A percentile compares a stretch with the other conserved stretches of the same genome.
phyloP scores from a whole-genome alignment of 768 basidiomycete species.

The Serendipita indica region DNA sequence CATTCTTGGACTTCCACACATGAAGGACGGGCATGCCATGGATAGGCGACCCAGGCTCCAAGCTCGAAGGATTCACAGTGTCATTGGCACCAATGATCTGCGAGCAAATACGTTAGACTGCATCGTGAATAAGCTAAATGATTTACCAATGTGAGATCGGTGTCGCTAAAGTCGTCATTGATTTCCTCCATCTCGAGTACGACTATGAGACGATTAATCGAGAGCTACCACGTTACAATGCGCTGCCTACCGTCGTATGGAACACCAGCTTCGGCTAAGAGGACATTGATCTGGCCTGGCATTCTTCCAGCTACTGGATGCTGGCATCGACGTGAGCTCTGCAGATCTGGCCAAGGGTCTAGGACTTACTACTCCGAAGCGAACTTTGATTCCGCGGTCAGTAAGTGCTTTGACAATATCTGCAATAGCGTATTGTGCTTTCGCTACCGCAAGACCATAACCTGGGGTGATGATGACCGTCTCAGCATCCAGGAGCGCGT shows the following conservation, averaged over 20 bases:
- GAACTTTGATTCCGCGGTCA: conserved; percentile 57
- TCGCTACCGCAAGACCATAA: conserved; percentile 87
- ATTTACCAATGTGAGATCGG: conserved; percentile 67
- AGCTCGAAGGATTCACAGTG: conserved; percentile 80
- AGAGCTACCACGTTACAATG: neutral
- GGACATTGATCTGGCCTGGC: conserved; percentile 89
- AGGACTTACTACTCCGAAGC: conserved; percentile 18
- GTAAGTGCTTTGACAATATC: conserved; percentile 64
- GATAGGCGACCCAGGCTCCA: conserved; percentile 75
- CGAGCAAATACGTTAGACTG: neutral
- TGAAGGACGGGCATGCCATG: conserved; percentile 88
- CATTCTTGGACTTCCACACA: conserved; percentile 87
- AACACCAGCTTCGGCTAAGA: conserved; percentile 78
- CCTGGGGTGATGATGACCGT: conserved; percentile 61
- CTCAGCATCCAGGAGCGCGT: conserved; percentile 62
- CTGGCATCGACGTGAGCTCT: conserved; percentile 21
- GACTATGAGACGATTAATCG: conserved; percentile 31
- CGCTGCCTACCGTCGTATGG: conserved; percentile 64
- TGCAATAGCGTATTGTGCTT: conserved; percentile 61
- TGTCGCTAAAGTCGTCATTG: conserved; percentile 80
- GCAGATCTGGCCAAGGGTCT: neutral
- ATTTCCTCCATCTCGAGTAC: conserved; percentile 92
- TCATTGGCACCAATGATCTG: conserved; percentile 68
- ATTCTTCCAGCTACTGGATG: conserved; percentile 87
- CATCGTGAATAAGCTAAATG: neutral